Percentiles rank a stretch among this genome's conserved stretches.
phyloP scores from a whole-genome alignment of 2,329 filamentous ascomycete species.

The Lecanosticta acicola region DNA sequence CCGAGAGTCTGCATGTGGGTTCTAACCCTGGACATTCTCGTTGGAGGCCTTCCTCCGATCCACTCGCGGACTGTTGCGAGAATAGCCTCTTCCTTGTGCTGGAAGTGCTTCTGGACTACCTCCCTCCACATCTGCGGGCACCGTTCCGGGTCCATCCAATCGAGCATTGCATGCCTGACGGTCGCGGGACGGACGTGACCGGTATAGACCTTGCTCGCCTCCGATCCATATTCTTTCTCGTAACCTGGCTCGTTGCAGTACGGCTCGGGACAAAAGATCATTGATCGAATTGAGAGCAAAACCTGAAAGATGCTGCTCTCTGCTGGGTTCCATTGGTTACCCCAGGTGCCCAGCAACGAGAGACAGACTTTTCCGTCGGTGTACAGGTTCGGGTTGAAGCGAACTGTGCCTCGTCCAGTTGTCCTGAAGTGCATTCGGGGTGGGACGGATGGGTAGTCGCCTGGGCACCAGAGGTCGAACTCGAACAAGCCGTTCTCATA shows the following conservation, averaged over 20 bases:
- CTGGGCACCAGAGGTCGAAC: conserved; percentile 49
- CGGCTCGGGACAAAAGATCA: conserved; percentile 52
- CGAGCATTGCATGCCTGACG: too few species aligned
- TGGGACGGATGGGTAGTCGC: conserved; percentile 44
- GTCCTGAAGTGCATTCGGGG: conserved; percentile 53
- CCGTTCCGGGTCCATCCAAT: too few species aligned
- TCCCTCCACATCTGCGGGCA: too few species aligned
- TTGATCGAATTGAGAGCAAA: conserved; percentile 51
- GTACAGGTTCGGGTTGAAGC: conserved; percentile 58
- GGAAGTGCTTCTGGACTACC: too few species aligned
- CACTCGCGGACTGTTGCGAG: too few species aligned
- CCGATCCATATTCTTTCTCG: conserved; percentile 8
- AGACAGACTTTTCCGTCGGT: conserved; percentile 56
- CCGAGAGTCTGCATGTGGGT: too few species aligned
- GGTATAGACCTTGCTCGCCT: conserved; percentile 25
- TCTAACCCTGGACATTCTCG: too few species aligned
- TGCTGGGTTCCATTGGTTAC: neutral
- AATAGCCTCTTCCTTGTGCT: too few species aligned
- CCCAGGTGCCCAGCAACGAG: conserved; percentile 38
- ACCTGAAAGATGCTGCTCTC: conserved; percentile 38
- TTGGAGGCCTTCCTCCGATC: too few species aligned
- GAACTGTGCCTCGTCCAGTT: conserved; percentile 41
- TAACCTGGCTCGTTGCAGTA: conserved; percentile 52
- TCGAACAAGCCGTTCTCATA: conserved; percentile 57
- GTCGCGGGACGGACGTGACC: too few species aligned